phyloP scores from a whole-genome alignment of 1,284 basidiomycete species.

The Moesziomyces sp. region DNA sequence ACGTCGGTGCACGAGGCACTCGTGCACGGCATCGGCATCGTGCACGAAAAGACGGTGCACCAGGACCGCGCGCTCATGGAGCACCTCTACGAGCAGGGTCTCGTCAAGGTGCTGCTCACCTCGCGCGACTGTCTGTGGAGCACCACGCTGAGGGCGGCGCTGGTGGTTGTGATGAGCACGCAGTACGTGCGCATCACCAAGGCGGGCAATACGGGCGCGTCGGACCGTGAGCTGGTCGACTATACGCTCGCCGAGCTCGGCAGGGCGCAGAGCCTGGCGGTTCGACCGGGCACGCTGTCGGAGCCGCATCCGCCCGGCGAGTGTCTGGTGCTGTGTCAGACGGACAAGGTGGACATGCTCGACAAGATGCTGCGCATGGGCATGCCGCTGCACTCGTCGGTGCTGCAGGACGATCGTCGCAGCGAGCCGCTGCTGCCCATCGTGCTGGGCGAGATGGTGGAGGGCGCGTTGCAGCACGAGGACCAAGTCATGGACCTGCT shows the following conservation, averaged over 20 bases:
- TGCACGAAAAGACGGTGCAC: constrained; percentile 79
- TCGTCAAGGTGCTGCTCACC: constrained; percentile 83
- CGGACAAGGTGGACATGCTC: constrained; percentile 80
- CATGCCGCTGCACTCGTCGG: constrained; percentile 84
- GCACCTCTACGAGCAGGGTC: constrained; percentile 82
- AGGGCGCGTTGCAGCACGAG: constrained; percentile 33
- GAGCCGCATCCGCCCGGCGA: constrained; percentile 51
- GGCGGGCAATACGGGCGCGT: constrained; percentile 27
- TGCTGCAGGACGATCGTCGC: constrained; percentile 72
- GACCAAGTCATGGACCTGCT: constrained; percentile 75
- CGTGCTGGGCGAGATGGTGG: constrained; percentile 46
- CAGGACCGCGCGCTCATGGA: constrained; percentile 82
- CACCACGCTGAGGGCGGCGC: constrained; percentile 80
- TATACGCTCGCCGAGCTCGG: constrained; percentile 85
- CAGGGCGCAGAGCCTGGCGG: constrained; percentile 89
- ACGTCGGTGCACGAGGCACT: constrained; percentile 78
- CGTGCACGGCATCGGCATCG: constrained; percentile 88
- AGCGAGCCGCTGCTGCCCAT: constrained; percentile 33
- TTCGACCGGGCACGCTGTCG: constrained; percentile 72
- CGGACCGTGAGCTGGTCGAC: constrained; percentile 78
- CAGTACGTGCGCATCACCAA: constrained; percentile 77
- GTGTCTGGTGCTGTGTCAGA: constrained; percentile 86
- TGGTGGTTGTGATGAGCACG: constrained; percentile 90
- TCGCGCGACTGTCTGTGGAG: constrained; percentile 88
- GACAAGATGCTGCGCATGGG: constrained; percentile 85